A percentile compares a stretch with the other conserved stretches of the same genome.
Evolutionary conservation across 164 flowering plant species (phyloP).

Genomic region (Platanus orientalis): DNA sequence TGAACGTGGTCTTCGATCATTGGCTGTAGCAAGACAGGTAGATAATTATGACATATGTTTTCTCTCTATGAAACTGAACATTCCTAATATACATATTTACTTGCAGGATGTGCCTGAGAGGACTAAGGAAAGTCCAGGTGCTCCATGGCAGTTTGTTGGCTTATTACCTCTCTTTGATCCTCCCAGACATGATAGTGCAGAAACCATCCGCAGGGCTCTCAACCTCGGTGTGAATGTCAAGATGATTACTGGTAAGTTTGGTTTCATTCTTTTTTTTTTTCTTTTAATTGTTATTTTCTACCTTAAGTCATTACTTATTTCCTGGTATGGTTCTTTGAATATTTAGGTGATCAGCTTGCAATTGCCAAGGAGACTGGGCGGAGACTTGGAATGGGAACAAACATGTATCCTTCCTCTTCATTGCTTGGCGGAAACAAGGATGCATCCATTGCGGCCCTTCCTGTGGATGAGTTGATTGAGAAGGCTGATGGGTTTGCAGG

Average conservation of each 20-base stretch:
- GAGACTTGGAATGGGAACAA: slow-evolving; percentile 48
- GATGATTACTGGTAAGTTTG: slow-evolving; percentile 32
- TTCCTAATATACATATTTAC: background rate
- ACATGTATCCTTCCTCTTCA: slow-evolving; percentile 47
- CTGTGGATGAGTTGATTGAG: slow-evolving; percentile 45
- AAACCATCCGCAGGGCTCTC: slow-evolving; percentile 37
- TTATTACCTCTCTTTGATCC: slow-evolving; percentile 38
- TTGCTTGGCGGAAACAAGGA: slow-evolving; percentile 37
- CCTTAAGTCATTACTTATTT: background rate
- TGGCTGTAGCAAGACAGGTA: slow-evolving; percentile 40
- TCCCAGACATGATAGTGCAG: slow-evolving; percentile 37
- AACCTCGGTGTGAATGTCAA: slow-evolving; percentile 39
- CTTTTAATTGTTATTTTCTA: background rate
- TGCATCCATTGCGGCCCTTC: slow-evolving; percentile 35
- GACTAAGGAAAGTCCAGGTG: slow-evolving; percentile 31
- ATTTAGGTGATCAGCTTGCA: slow-evolving; percentile 40
- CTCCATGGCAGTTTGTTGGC: slow-evolving; percentile 41
- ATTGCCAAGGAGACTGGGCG: slow-evolving; percentile 45
- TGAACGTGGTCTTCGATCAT: slow-evolving; percentile 41
- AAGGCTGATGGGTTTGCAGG: slow-evolving; percentile 50
- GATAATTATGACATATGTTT: background rate
- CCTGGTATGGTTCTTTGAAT: background rate
- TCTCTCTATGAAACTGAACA: background rate
- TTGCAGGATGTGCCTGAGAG: slow-evolving; percentile 34
- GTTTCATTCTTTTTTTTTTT: slow-evolving; percentile 1